Evolutionary conservation across 129 eudicot genomes (phyloP), one percentile per base, ranked within the genome.

Genomic region (Arctium lappa): DNA sequence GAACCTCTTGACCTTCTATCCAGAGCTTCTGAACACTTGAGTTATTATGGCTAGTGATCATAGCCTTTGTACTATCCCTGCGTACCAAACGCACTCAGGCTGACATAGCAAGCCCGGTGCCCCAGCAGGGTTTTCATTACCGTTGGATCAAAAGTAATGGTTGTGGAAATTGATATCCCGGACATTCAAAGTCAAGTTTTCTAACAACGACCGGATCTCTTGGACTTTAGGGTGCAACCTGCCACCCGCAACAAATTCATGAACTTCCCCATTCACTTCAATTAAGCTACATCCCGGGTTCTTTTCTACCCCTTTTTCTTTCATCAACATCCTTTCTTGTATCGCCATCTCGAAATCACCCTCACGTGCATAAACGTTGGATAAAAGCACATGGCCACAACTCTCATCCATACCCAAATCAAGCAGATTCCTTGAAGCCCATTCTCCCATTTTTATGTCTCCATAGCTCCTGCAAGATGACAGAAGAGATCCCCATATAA

Each of bases 231-330:
- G 89, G 76, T 89, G 90, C 84, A 86, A 77, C 81, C 72, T 79
- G 18, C 90, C 90, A 86, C 90, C 87, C 68, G 94, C 85, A 36
- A 89, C 81, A 86, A 93, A 93, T 85, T 91, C 93, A 82, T 89
- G 90, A 82, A 91, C 95, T 77, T 82, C 88, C 15, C 95, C 91
- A 76, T 92, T 78, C 74, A 94, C 93, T 79, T 90, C 94, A 76
- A 91, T 89, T 13, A 76, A 74, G 77, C 97, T 90, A 77, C 93
- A 86, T 36, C 94, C 94, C 4, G 91, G 92, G 31, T 82, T 83
- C 73, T 91, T 89, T 82, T 82, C 85, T 38, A 87, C 83, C 37
- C 80, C 69, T 71, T 86, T 87, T 70, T 80, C 88, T 81, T 87
- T 88, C 97, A 93, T 89, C 13, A 33, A 72, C n/a, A 65, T 73